These are phyloP conservation scores for Choanephora cucurbitarum DNA, from an alignment of 371 early-diverging fungal genomes.

Conservation along the genomic window DNA sequence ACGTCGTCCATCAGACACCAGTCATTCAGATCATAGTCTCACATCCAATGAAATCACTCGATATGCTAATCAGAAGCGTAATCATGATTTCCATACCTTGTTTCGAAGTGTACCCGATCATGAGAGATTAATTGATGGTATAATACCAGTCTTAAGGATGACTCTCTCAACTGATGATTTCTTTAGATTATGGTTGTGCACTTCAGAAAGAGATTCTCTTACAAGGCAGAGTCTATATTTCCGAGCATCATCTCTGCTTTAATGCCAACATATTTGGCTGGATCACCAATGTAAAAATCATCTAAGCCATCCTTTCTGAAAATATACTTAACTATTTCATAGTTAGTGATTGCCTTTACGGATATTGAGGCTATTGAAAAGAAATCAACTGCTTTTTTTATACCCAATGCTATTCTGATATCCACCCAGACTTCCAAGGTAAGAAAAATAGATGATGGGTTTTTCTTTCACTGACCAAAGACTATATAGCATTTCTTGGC, in stretches of 20 bases:
- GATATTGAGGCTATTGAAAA: constrained; percentile 87
- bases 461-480: too few relatives aligned
- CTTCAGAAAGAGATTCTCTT: constrained; percentile 92
- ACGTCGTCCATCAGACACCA: constrained; percentile 4
- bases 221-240: constrained; percentile 90
- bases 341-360: constrained; percentile 80
- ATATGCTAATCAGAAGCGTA: constrained; percentile 41
- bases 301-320: too few relatives aligned
- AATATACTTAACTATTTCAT: too few relatives aligned
- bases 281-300: constrained; percentile 90
- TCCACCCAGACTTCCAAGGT: constrained; percentile 68
- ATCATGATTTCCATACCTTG: constrained; percentile 57
- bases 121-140: constrained; percentile 60
- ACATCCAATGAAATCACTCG: neutral
- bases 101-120: constrained; percentile 59
- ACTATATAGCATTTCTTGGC: constrained; percentile 72
- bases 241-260: constrained; percentile 87
- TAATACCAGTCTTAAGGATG: too few relatives aligned
- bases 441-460: too few relatives aligned
- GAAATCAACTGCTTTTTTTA: constrained; percentile 76
- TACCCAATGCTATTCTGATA: constrained; percentile 86
- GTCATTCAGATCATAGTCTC: neutral
- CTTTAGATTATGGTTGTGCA: constrained; percentile 84
- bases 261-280: constrained; percentile 96
- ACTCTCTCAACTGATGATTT: too few relatives aligned